phyloP scores from a whole-genome alignment of 2,329 filamentous ascomycete species.

The Fusarium fujikuroi region DNA sequence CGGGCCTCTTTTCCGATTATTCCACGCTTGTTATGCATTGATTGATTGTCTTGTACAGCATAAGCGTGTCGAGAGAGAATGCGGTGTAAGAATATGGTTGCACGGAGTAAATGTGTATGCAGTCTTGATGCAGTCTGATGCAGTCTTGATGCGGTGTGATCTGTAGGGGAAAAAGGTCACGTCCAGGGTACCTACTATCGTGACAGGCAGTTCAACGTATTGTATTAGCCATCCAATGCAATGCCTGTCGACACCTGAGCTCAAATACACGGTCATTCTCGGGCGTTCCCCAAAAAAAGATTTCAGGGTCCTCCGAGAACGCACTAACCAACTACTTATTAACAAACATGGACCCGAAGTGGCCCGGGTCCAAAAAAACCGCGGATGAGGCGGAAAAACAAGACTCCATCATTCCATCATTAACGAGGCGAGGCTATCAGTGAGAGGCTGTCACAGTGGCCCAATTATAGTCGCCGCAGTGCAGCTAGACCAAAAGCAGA shows the following conservation, averaged over 20 bases:
- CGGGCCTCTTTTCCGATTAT: slow-evolving; percentile 4
- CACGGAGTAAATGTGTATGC: slow-evolving; percentile 23
- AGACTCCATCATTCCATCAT: slow-evolving; percentile 14
- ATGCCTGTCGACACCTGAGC: slow-evolving; percentile 22
- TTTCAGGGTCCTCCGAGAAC: slow-evolving; percentile 43
- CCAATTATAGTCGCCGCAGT: background rate
- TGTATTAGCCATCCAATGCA: slow-evolving; percentile 3
- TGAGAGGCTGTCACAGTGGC: slow-evolving; percentile 19
- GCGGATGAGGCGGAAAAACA: slow-evolving; percentile 43
- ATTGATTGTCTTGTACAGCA: slow-evolving; percentile 15
- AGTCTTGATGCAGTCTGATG: slow-evolving; percentile 18
- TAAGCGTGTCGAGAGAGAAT: slow-evolving; percentile 24
- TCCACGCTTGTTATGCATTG: slow-evolving; percentile 14
- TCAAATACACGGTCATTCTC: slow-evolving; percentile 24
- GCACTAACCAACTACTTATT: slow-evolving; percentile 15
- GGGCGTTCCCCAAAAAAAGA: slow-evolving; percentile 35
- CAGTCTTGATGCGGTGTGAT: slow-evolving; percentile 36
- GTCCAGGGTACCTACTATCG: slow-evolving; percentile 5
- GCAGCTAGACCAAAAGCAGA: slow-evolving; percentile 30
- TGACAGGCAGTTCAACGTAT: slow-evolving; percentile 7
- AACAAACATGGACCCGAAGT: slow-evolving; percentile 38
- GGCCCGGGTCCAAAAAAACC: slow-evolving; percentile 30
- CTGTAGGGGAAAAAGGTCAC: slow-evolving; percentile 12
- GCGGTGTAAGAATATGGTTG: slow-evolving; percentile 38
- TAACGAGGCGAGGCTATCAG: slow-evolving; percentile 35